Evolutionary conservation across 208 protist genomes (phyloP).

Genomic region (Leishmania tarentolae): DNA sequence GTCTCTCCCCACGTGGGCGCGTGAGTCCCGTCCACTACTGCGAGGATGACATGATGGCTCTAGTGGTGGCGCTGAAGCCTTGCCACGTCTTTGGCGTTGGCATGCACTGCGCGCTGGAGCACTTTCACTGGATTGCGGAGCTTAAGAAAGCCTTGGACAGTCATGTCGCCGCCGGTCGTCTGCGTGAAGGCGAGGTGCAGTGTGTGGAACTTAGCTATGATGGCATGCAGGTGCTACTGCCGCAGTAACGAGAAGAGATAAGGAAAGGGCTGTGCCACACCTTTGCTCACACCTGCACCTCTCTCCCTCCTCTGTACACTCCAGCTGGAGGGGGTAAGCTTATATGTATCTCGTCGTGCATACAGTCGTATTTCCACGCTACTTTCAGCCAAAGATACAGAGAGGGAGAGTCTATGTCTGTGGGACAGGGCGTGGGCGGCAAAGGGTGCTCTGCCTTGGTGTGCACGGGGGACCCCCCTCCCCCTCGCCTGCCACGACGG

Average conservation of each 20-base stretch:
- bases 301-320: not conserved
- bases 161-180: conserved; percentile 26
- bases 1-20: conserved; percentile 48
- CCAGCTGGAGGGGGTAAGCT: not conserved
- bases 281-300: not conserved
- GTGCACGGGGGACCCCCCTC: not conserved
- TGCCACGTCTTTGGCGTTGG: conserved; percentile 59
- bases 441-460: not conserved
- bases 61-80: conserved; percentile 54
- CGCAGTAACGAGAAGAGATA: conserved; percentile 25
- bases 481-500: not conserved
- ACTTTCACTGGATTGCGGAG: conserved; percentile 35
- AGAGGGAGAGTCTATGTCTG: not conserved
- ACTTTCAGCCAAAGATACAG: not conserved
- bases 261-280: not conserved
- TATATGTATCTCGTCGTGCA: not conserved
- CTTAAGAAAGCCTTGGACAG: conserved; percentile 39
- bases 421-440: not conserved
- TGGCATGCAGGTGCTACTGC: conserved; percentile 58
- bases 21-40: conserved; percentile 61
- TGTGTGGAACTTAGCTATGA: conserved; percentile 70
- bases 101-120: conserved; percentile 82
- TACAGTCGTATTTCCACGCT: not conserved
- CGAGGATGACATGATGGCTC: conserved; percentile 62
- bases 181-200: conserved; percentile 40